These are phyloP conservation scores for Mortierella sp. DNA, from an alignment of 371 early-diverging fungal species.

Conservation along the genomic window DNA sequence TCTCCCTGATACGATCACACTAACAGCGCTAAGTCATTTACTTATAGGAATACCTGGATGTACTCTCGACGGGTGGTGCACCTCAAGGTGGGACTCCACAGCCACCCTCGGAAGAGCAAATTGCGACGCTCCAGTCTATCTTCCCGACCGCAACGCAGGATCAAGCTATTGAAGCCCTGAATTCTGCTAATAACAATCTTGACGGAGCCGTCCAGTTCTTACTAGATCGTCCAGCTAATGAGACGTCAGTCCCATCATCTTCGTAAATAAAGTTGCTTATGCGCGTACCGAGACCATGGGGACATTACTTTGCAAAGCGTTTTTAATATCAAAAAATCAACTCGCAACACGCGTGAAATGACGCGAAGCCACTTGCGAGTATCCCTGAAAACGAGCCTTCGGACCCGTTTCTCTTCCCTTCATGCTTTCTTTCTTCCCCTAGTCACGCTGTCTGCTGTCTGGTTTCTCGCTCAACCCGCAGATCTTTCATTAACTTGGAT, in stretches of 20 bases:
- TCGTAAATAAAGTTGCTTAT: neutral
- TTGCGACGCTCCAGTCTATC: conserved; percentile 63
- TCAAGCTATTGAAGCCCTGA: conserved; percentile 63
- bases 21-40: conserved; percentile 5
- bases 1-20: no score
- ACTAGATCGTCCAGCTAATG: conserved; percentile 28
- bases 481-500: no score
- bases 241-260: neutral
- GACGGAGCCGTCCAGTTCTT: conserved; percentile 62
- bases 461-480: no score
- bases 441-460: no score
- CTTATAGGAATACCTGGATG: conserved; percentile 65
- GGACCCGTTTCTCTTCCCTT: no score
- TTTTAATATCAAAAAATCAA: no score
- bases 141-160: conserved; percentile 70
- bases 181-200: conserved; percentile 65
- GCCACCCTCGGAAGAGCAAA: conserved; percentile 64
- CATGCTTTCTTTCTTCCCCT: no score
- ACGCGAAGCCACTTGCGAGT: no score
- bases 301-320: no score
- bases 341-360: no score
- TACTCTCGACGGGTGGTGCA: conserved; percentile 59
- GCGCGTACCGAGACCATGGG: no score
- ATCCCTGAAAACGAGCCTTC: no score
- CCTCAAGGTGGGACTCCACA: conserved; percentile 54